Base-by-base conservation (phyloP, 306 rosid species). In the Prunus salicina region DNA sequence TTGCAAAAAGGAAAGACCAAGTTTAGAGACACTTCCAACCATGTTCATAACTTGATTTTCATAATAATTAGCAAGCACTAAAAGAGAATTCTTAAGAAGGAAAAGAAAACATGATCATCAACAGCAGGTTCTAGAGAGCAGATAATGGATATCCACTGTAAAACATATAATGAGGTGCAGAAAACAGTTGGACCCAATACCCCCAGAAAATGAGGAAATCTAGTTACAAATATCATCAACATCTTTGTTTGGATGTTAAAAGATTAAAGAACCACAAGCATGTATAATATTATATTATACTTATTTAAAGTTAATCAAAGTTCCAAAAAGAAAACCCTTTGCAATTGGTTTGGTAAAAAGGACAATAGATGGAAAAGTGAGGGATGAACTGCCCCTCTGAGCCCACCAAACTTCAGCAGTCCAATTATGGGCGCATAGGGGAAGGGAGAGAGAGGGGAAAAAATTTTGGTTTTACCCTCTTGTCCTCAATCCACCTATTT, bases 1-100 rank as follows among this genome's bases (percentile, higher is more conserved):
- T 14, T 14, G 32, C 22, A 69, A 76, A 51, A 80, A 64, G 71
- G 50, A 65, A 24, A 64, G 18, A 72, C 15, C 78, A 24, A 30
- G 68, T 55, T 66, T n/a, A 84, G 70, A 24, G 53, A 18, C 61
- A 65, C 75, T 76, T 56, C 72, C 50, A 66, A 45, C 52, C 80
- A 73, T 30, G 43, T 70, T 47, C 64, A 22, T 76, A 46, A 70
- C 25, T 63, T 30, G 20, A 64, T 30, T n/a, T 75, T 28, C 20
- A 22, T 5, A 30, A 57, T 34, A 25, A 60, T 61, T 14, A 43
- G 22, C 7, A 8, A 15, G 58, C 12, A 3, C 22, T 38, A 38
- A 6, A 0, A 16, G 38, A 25, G 32, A 60, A 60, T 24, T 60
- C 32, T 60, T 63, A 63, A 18, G 22, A 28, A 63, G 22, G 22